Evolutionary conservation across 345 rosid species (phyloP), one percentile per base, ranked within the genome.

Genomic region (Isatis tinctoria): DNA sequence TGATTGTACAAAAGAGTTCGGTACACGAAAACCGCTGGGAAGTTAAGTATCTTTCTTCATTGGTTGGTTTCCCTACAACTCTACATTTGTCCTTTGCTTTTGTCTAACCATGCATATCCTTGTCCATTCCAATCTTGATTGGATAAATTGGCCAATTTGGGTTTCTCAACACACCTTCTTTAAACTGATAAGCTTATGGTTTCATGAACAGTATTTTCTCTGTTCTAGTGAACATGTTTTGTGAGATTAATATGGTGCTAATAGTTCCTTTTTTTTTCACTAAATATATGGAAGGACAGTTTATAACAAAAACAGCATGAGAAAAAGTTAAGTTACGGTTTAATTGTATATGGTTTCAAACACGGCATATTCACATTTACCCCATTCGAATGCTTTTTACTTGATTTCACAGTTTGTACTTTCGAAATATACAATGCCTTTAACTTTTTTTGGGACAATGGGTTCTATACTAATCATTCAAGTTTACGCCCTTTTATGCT

Each of bases 1-100:
- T 71, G 84, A 84, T 82, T 81, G 81, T 85, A 65, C 83, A 80
- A 90, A 82, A 83, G 78, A 60, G 71, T 72, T 73, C 74, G 84
- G 49, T 75, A 51, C 63, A 82, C 80, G 79, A 84, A 59, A 73
- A 67, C 83, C 86, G 76, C 82, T 82, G 75, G 75, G 90, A 87
- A 93, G 93, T 83, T 88, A 90, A 87, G 90, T 80, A 86, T 90
- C 90, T 83, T 84, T 87, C 70, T 63, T 57, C 71, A 78, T 70
- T 61, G 73, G 65, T 79, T 82, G 73, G 67, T 79, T 82, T 81
- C 82, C 78, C 71, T 59, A 67, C 82, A 74, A 61, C 32, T 78
- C 81, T 74, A 71, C 87, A 79, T 80, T 75, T 74, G 51, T 81
- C 64, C 69, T 77, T 73, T 75, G 83, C 86, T 84, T 84, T 87